A percentile compares a stretch with the other conserved stretches of the same genome.
Conservation (phyloP, 2,329 filamentous ascomycete genomes). For the Mariannaea sp. region DNA sequence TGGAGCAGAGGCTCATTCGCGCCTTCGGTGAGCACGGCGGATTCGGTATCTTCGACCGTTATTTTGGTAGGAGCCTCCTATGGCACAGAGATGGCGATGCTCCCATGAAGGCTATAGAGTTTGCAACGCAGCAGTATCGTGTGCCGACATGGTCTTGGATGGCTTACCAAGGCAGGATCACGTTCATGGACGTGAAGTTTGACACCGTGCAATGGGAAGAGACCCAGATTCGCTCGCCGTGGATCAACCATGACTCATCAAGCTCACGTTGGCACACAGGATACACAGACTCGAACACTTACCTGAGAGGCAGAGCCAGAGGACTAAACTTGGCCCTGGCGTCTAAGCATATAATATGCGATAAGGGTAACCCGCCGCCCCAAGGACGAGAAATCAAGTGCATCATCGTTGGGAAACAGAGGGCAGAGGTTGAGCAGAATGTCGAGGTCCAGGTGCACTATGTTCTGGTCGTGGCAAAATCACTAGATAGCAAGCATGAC, state of each 20-base stretch:
- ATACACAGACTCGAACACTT: constrained; percentile 1
- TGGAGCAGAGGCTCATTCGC: constrained; percentile 20
- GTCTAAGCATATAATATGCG: constrained; percentile 7
- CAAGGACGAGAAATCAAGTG: not conserved
- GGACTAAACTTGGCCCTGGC: not conserved
- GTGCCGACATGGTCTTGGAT: constrained; percentile 46
- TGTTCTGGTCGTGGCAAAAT: not conserved
- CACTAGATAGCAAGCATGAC: not conserved
- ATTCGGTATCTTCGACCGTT: constrained; percentile 27
- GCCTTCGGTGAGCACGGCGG: constrained; percentile 24
- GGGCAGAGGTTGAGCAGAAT: not conserved
- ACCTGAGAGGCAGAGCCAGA: constrained; percentile 12
- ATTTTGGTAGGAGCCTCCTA: constrained; percentile 22
- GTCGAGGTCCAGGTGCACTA: not conserved
- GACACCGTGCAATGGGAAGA: constrained; percentile 19
- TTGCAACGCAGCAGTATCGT: constrained; percentile 2
- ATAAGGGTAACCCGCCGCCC: not conserved
- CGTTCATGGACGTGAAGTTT: constrained; percentile 35
- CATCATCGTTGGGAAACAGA: constrained; percentile 18
- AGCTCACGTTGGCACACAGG: constrained; percentile 19
- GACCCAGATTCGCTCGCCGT: constrained; percentile 15
- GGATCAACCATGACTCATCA: not conserved
- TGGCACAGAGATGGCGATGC: constrained; percentile 19
- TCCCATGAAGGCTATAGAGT: constrained; percentile 5
- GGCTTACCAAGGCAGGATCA: constrained; percentile 40